These are phyloP conservation scores for Candida michaelii DNA, from an alignment of 805 yeast genomes.

Conservation along the genomic window DNA sequence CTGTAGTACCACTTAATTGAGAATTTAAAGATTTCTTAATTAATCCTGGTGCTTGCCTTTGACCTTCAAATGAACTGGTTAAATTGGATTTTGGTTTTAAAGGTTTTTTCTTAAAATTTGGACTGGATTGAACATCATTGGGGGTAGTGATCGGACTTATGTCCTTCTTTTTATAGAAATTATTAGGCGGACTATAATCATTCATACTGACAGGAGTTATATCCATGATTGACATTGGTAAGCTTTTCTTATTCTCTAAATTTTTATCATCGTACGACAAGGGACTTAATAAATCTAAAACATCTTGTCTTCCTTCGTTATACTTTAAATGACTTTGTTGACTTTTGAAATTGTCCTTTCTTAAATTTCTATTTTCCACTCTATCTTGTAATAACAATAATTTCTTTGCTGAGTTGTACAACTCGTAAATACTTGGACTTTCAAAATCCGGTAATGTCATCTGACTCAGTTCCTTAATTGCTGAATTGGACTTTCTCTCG, in stretches of 20 bases:
- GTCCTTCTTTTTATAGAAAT: conserved; percentile 19
- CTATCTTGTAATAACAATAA: conserved; percentile 38
- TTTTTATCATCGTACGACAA: conserved; percentile 33
- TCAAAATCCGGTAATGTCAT: conserved; percentile 15
- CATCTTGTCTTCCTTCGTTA: conserved; percentile 2
- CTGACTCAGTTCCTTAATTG: not conserved
- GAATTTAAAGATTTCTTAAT: not conserved
- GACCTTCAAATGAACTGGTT: conserved; percentile 19
- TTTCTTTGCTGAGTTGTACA: conserved; percentile 42
- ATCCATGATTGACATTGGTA: conserved; percentile 16
- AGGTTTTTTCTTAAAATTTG: conserved; percentile 6
- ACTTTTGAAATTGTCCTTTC: conserved; percentile 29
- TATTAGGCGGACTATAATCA: conserved; percentile 22
- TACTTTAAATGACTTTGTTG: conserved; percentile 26
- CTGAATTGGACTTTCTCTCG: not conserved
- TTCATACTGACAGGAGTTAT: conserved; percentile 35
- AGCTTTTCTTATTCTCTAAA: conserved; percentile 5
- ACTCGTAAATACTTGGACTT: conserved; percentile 39
- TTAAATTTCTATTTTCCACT: conserved; percentile 37
- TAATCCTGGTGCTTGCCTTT: conserved; percentile 2
- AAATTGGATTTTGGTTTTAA: conserved; percentile 20
- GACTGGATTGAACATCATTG: conserved; percentile 6
- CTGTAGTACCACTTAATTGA: not conserved
- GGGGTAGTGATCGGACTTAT: conserved; percentile 17
- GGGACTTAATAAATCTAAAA: conserved; percentile 38